A percentile compares a stretch with the other conserved stretches of the same genome.
Conservation (phyloP, 164 flowering plant species). For the Aristolochia fimbriata region DNA sequence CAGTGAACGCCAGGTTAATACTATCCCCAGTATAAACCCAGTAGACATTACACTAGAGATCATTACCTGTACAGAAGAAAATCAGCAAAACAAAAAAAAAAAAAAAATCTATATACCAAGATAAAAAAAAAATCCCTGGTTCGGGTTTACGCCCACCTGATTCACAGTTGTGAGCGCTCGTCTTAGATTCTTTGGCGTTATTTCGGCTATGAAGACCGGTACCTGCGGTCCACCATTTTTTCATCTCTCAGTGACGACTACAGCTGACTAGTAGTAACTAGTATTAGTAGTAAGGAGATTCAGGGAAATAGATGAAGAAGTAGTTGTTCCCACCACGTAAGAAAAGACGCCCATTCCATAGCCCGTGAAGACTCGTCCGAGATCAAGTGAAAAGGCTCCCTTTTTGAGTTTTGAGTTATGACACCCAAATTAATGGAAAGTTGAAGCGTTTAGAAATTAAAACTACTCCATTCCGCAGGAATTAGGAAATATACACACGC, state of each 20-base stretch:
- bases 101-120: background rate
- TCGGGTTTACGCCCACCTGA: no score
- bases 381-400: constrained; percentile 42
- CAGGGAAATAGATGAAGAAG: no score
- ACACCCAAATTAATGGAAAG: no score
- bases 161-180: constrained; percentile 48
- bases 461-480: no score
- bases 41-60: constrained; percentile 32
- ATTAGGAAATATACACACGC: no score
- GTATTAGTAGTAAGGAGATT: no score
- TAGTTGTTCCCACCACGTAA: constrained; percentile 34
- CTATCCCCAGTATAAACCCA: constrained; percentile 31
- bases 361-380: constrained; percentile 48
- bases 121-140: background rate
- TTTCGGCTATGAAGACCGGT: constrained; percentile 70
- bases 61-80: constrained; percentile 31
- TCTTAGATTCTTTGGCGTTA: constrained; percentile 64
- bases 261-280: no score
- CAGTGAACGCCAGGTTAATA: constrained; percentile 45
- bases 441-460: no score
- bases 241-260: no score
- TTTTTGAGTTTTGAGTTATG: constrained; percentile 12
- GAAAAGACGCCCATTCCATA: constrained; percentile 45
- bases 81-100: background rate
- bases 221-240: constrained; percentile 20